Conservation (phyloP, 1,284 basidiomycete species). For the Psilocybe mexicana region DNA sequence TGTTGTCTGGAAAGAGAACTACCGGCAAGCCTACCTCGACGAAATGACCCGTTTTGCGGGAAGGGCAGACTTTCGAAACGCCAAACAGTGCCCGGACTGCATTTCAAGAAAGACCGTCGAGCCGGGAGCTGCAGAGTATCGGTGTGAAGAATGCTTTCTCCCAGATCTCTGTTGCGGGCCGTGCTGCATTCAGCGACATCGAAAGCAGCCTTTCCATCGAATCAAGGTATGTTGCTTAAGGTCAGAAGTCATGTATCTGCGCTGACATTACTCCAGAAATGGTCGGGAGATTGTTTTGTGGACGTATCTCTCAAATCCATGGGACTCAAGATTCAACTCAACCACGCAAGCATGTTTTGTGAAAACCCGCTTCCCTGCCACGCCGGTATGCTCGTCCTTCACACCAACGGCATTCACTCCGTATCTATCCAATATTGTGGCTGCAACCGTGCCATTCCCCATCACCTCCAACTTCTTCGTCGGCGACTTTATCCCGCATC, state of each 20-base stretch:
- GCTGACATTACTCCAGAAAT: background rate
- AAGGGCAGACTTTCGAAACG: background rate
- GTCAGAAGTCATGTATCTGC: background rate
- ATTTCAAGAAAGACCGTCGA: background rate
- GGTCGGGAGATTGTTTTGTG: background rate
- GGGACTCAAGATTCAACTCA: slow-evolving; percentile 7
- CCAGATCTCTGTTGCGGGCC: background rate
- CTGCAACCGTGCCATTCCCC: background rate
- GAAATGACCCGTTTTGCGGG: background rate
- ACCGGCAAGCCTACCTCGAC: background rate
- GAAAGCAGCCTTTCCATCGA: background rate
- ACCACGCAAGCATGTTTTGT: background rate
- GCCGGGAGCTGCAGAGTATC: background rate
- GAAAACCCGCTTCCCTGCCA: slow-evolving; percentile 1
- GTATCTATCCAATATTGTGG: slow-evolving; percentile 10
- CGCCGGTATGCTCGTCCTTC: slow-evolving; percentile 1
- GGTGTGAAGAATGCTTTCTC: background rate
- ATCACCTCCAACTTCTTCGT: slow-evolving; percentile 4
- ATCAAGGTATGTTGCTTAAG: background rate
- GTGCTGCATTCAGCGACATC: background rate
- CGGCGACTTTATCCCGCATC: slow-evolving; percentile 4
- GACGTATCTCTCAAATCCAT: background rate
- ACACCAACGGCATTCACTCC: slow-evolving; percentile 9
- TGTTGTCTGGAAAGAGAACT: background rate
- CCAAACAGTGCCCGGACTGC: background rate